Evolutionary conservation across 1,139 yeast genomes (phyloP), one percentile per base, ranked within the genome.

Genomic region (Hansenula anomala): DNA sequence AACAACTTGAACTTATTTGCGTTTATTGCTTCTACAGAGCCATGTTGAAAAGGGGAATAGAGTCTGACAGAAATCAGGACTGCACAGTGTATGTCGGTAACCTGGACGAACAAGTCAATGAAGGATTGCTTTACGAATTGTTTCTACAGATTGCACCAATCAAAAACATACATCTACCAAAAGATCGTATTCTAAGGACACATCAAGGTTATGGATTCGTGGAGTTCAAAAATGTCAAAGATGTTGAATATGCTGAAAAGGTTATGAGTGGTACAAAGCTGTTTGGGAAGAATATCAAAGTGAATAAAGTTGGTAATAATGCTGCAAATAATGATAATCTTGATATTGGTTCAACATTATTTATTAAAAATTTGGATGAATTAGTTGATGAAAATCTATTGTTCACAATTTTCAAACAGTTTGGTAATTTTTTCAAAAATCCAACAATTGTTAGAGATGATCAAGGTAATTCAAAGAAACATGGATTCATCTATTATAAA

Each of bases 181-280:
- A 78, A 52, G 97, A 89, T 55, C 69, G 90, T 47, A 70, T 88
- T 6, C 64, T 78, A 31, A 77, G 77, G 44, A 68, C 75, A 2
- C 89, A 84, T 53, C 95, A 84, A 55, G 97, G 97, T 15, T 92
- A 70, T 62, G 97, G 96, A 12, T 92, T 92, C 61, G 81, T 86
- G 2, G 95, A 87, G 56, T 82, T 85, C 52, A 64, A 69, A 39
- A 66, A 71, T 11, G 64, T 64, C 3, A 67, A 61, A 17, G 96
- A 89, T 52, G 83, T 87, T 0, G 83, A 79, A 14, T 92, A 90
- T 54, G 88, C 81, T 1, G 60, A 74, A 28, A 71, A 74, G 43
- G 63, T 86, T 1, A 61, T 87, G 56, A 70, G 75, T 43, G 87
- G 87, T 2, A 67, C 84, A 3, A 63, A 78, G 33, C 61, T 92